Base-by-base conservation (phyloP, 1,284 basidiomycete species). In the Anthracocystis panici-leucophaei region DNA sequence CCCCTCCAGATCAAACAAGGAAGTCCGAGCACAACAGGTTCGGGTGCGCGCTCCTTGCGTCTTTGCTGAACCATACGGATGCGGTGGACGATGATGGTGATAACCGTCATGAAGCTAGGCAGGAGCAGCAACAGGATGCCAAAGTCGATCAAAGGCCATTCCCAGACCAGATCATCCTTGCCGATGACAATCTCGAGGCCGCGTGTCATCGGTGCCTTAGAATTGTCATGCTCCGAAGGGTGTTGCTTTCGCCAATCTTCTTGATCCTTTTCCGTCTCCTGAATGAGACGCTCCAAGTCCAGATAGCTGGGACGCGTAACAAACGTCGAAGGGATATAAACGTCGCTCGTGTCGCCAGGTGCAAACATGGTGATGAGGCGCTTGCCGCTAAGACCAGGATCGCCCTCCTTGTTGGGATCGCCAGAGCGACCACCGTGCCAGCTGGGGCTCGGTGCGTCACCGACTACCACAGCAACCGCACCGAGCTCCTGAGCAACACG, bases 311-410 rank as follows among this genome's bases (percentile, higher is more conserved):
- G 77, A 42, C 84, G 76, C 5, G 82, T 82, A 35, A 85, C 75
- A 56, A 85, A 85, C 7, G 81, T 81, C 27, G 81, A 82, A 2
- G 84, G 84, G 41, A 85, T 83, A 20, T 41, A 56, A 42, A 85
- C 74, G 42, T 85, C 84, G 46, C 66, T 65, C 6, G 82, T 78
- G 64, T 83, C 83, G 27, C 79, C 79, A 1, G 79, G 72, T 0
- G 82, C 78, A 53, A 71, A 80, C 84, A 85, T 85, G 44, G 82
- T 84, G 33, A 84, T 68, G 21, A 83, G 81, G 0, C 81, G 79
- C 40, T 74, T 75, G 44, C 72, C 77, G 20, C 64, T 69, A 10
- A 70, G 59, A 8, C 79, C 79, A 2, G 68, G 69, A 41, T 83
- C 80, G 9, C 72, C 78, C 27, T 72, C 75, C 21, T 78, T 77